Evolutionary conservation across 2,329 filamentous ascomycete genomes (phyloP), one percentile per base, ranked within the genome.

Genomic region (Colletotrichum truncatum): DNA sequence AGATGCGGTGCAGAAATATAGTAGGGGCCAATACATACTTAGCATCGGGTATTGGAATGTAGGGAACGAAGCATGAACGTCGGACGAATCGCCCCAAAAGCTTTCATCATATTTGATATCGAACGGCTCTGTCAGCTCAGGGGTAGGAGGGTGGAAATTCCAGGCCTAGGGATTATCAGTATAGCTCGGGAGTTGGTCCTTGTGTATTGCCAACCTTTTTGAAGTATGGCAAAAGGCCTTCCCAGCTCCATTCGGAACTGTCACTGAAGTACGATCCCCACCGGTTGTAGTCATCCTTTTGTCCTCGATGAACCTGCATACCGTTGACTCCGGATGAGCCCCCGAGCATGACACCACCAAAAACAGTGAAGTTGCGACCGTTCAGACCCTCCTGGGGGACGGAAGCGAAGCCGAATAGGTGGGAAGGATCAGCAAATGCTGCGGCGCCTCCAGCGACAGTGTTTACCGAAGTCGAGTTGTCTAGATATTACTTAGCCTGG

Each of bases 281-380:
- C 6, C 70, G 66, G 64, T 73, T 56, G 43, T 73, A 74, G 55
- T 75, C 74, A 34, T 72, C 70, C 25, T 60, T 68, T 9, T 72
- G 69, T 3, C 72, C 73, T 2, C 74, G 69, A n/a, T 72, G 67
- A 21, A 72, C 70, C 36, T 72, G 67, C 68, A 74, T 70, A 8
- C 72, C 74, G 38, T 74, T 74, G 36, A 72, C 66, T 9, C 67
- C 72, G 0, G 73, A 74, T 26, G 71, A 73, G n/a, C 74, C 73
- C 14, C 74, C 73, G 4, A 75, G 68, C 36, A 73, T 63, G 16
- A 57, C 34, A 1, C 73, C 73, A 21, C 61, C 67, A 12, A 67
- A 36, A 9, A 73, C 69, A n/a, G 21, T 48, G 16, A 59, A 58
- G 11, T 54, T 61, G n/a, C 65, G 57, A 51, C 62, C 59, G 14